phyloP scores from a whole-genome alignment of 495 filamentous ascomycete genomes.

The Penicillium parvum region DNA sequence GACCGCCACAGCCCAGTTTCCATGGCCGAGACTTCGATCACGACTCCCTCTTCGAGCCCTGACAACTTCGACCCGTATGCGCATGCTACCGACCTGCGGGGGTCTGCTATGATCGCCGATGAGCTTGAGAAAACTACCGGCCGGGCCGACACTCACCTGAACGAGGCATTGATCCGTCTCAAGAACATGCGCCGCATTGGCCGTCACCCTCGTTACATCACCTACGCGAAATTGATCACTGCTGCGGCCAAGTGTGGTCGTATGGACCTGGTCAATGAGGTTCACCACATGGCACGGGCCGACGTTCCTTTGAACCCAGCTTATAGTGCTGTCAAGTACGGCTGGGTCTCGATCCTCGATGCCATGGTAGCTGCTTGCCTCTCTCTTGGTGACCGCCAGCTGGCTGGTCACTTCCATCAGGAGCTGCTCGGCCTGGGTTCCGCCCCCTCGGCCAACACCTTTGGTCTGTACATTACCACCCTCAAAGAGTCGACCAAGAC shows the following conservation, averaged over 20 bases:
- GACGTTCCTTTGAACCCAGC: slow-evolving; percentile 82
- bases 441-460: slow-evolving; percentile 94
- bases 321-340: slow-evolving; percentile 80
- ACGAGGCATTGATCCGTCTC: slow-evolving; percentile 76
- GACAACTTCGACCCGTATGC: slow-evolving; percentile 89
- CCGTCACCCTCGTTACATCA: slow-evolving; percentile 89
- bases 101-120: slow-evolving; percentile 83
- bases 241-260: slow-evolving; percentile 80
- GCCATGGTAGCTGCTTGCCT: slow-evolving; percentile 94
- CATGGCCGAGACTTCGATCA: slow-evolving; percentile 30
- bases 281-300: slow-evolving; percentile 77
- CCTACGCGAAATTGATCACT: slow-evolving; percentile 90
- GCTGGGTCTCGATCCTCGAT: slow-evolving; percentile 92
- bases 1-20: slow-evolving; percentile 39
- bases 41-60: slow-evolving; percentile 49
- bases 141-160: slow-evolving; percentile 62
- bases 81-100: slow-evolving; percentile 83
- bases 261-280: slow-evolving; percentile 75
- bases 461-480: slow-evolving; percentile 96
- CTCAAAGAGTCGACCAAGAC: slow-evolving; percentile 95
- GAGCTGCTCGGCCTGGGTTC: slow-evolving; percentile 83
- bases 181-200: slow-evolving; percentile 89
- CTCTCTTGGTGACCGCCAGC: slow-evolving; percentile 69
- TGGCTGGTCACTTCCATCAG: slow-evolving; percentile 82
- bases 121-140: slow-evolving; percentile 72